A percentile compares a stretch with the other conserved stretches of the same genome.
Evolutionary conservation across 2,329 filamentous ascomycete genomes (phyloP).

Genomic region (Monilinia aucupariae): DNA sequence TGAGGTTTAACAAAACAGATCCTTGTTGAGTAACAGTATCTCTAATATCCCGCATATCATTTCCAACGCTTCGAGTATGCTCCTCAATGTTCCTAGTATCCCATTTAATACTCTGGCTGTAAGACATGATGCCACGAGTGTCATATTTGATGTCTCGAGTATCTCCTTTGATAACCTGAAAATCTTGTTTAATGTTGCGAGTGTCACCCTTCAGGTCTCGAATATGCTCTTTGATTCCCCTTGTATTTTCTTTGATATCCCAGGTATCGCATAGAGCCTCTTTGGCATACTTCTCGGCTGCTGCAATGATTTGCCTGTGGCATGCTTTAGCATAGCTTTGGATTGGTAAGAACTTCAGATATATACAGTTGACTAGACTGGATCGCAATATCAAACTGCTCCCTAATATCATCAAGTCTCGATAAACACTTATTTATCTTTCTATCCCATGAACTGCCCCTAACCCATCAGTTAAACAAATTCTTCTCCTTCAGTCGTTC

Average conservation of each 20-base stretch:
- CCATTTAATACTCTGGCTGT: too few relatives aligned
- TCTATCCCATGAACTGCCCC: neutral
- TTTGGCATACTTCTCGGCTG: neutral
- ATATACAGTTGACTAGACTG: slow-evolving; percentile 4
- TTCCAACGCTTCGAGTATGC: too few relatives aligned
- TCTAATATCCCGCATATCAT: neutral
- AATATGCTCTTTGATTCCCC: neutral
- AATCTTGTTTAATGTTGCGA: neutral
- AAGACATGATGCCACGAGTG: too few relatives aligned
- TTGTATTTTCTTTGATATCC: neutral
- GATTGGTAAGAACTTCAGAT: neutral
- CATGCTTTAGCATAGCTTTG: neutral
- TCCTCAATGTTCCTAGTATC: too few relatives aligned
- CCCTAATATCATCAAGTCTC: neutral
- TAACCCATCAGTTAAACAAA: neutral
- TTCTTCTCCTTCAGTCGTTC: slow-evolving; percentile 1
- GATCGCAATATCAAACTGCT: neutral
- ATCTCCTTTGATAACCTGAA: neutral
- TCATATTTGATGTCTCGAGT: neutral
- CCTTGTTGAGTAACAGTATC: neutral
- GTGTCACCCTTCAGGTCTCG: neutral
- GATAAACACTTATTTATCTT: neutral
- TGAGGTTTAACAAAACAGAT: too few relatives aligned
- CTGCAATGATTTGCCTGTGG: neutral
- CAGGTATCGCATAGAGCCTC: neutral